These are phyloP conservation scores for Debaryomyces psychrophilus DNA, from an alignment of 1,139 yeast species.

Conservation along the genomic window DNA sequence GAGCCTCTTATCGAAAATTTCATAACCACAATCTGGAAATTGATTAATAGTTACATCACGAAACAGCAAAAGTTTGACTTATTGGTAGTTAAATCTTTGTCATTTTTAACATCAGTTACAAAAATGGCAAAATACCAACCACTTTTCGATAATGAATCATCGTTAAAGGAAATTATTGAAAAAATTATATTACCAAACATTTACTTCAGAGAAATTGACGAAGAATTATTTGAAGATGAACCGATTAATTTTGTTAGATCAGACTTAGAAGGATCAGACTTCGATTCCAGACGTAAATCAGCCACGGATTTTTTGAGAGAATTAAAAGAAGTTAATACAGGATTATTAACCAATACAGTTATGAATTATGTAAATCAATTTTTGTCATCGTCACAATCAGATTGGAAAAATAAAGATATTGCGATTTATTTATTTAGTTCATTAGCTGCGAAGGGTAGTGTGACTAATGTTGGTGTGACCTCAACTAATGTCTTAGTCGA, in stretches of 20 bases:
- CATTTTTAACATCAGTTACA: constrained; percentile 82
- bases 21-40: constrained; percentile 80
- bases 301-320: constrained; percentile 90
- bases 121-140: constrained; percentile 62
- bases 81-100: constrained; percentile 76
- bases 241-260: constrained; percentile 91
- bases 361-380: constrained; percentile 76
- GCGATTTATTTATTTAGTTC: constrained; percentile 87
- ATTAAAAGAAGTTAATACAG: constrained; percentile 78
- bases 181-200: constrained; percentile 88
- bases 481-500: constrained; percentile 83
- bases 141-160: constrained; percentile 66
- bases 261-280: constrained; percentile 93
- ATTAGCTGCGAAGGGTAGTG: constrained; percentile 86
- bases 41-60: constrained; percentile 65
- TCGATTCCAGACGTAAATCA: constrained; percentile 88
- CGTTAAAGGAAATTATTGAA: constrained; percentile 76
- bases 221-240: constrained; percentile 94
- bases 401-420: constrained; percentile 86
- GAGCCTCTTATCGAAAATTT: constrained; percentile 75
- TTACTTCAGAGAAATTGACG: constrained; percentile 80
- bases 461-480: constrained; percentile 86
- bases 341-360: constrained; percentile 71
- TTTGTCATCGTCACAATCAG: constrained; percentile 53
- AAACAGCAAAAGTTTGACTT: constrained; percentile 80